Base-by-base conservation (phyloP, 345 rosid species). In the Xanthoceras sorbifolium region DNA sequence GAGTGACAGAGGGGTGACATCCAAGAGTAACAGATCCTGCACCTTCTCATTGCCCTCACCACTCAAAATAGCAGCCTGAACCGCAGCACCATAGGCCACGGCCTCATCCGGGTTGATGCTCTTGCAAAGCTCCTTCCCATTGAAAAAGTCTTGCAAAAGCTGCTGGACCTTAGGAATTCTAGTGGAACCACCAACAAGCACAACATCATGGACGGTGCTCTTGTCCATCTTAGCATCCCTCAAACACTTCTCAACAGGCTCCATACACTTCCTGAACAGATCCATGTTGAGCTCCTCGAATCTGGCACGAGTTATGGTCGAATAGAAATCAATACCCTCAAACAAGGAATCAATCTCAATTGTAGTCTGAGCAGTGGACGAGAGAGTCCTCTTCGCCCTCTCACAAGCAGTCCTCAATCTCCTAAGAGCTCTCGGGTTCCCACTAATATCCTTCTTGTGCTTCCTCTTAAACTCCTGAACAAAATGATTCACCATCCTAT, bases 211-310 rank as follows among this genome's bases (percentile, higher is more conserved):
- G 31, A 87, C 82, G 1, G 1, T 68, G 73, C 84, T 84, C 80
- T 87, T 87, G 81, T 87, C 91, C 86, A 87, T 84, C 82, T 86
- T 84, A 18, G 89, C 89, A 82, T 86, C 89, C 36, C 87, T 86
- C 80, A 86, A 46, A 61, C 89, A 86, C 40, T 86, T 86, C 85
- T 86, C 89, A 0, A 86, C 89, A 0, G 89, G 87, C 67, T 86
- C 86, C 89, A 86, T 86, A 46, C 87, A 86, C 71, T 82, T 84
- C 42, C 87, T 84, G 63, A 86, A 84, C 1, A 86, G 71, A 67
- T 86, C 89, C 89, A 86, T 86, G 72, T 84, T 84, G 17, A 86
- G 84, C 55, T 86, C 85, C 78, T 86, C 89, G 5, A 86, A 86
- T 48, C 89, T 77, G 2, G 87, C 89, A 67, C 87, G 85, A 63